A percentile compares a stretch with the other conserved stretches of the same genome.
These are phyloP conservation scores for Cyphellophora attinorum DNA, from an alignment of 2,329 filamentous ascomycete genomes.

Conservation along the genomic window DNA sequence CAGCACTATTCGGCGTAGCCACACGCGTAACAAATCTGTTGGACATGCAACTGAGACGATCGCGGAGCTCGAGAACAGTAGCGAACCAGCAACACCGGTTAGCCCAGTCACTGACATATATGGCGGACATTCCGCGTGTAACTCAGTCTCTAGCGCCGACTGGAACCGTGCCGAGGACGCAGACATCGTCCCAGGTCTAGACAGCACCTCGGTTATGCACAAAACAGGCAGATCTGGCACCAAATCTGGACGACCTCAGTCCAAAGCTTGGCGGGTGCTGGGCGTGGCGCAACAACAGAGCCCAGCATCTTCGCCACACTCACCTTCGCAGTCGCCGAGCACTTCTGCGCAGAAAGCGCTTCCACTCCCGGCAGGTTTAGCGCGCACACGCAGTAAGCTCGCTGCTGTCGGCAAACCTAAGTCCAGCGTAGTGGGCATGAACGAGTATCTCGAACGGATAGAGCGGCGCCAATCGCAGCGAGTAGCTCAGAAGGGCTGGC, in stretches of 20 bases:
- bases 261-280: conserved; percentile 13
- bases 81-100: conserved; percentile 4
- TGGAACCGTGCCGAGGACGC: neutral
- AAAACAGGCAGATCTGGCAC: conserved; percentile 3
- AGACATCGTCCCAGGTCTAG: conserved; percentile 7
- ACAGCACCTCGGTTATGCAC: conserved; percentile 4
- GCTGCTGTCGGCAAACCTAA: conserved; percentile 5
- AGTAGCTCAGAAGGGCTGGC: neutral
- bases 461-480: conserved; percentile 13
- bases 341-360: too few relatives aligned
- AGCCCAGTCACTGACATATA: conserved; percentile 11
- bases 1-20: conserved; percentile 1
- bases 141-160: neutral
- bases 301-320: too few relatives aligned
- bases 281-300: conserved; percentile 7
- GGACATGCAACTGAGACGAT: conserved; percentile 10
- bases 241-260: neutral
- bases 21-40: conserved; percentile 8
- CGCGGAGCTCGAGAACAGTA: too few relatives aligned
- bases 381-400: neutral
- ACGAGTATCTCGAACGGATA: conserved; percentile 15
- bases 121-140: conserved; percentile 1
- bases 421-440: conserved; percentile 12
- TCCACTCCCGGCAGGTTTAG: neutral
- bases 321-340: too few relatives aligned